Evolutionary conservation across 2,329 filamentous ascomycete species (phyloP), one percentile per base, ranked within the genome.

Genomic region (Xylaria sp.): DNA sequence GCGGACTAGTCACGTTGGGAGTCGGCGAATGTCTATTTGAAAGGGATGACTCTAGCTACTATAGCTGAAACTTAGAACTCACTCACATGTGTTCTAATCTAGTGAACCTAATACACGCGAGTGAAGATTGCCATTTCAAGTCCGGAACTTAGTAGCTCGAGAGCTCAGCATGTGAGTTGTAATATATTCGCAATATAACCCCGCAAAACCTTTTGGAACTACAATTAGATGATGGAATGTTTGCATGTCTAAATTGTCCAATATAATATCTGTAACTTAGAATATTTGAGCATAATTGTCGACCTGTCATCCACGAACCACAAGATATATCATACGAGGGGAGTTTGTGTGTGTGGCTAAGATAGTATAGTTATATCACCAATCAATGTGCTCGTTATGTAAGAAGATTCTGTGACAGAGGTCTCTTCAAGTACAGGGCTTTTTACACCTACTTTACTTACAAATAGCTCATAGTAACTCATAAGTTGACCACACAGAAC

Each of bases 11-110:
- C 27, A 3, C 17, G 36, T 39, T 49, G 13, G 33, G 51, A 45
- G 25, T 31, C 17, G 17, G 31, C 29, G 50, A 49, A 31, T 22
- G 11, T 54, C 42, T 6, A 33, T 63, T 55, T 31, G 11, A 44
- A 5, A 38, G 29, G 15, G 9, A 42, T 31, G 15, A 9, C 31
- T n/a, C 51, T 25, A 22, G 38, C 11, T 22, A 63, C 45, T 51
- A 33, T 63, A 60, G 27, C 13, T 54, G 58, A 61, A 61, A 61
- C 58, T 31, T 3, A 38, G 29, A 4, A 45, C 42, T n/a, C 7
- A 11, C 20, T 47, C 42, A 47, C 29, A 5, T 47, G 29, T 45
- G 20, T 27, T 17, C 9, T 27, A 20, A 47, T 4, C n/a, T 20
- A 58, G 27, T 22, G 17, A 22, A 22, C 9, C 17, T 2, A 11